Evolutionary conservation across 805 yeast genomes (phyloP), one percentile per base, ranked within the genome.

Genomic region (Metschnikowia orientalis): DNA sequence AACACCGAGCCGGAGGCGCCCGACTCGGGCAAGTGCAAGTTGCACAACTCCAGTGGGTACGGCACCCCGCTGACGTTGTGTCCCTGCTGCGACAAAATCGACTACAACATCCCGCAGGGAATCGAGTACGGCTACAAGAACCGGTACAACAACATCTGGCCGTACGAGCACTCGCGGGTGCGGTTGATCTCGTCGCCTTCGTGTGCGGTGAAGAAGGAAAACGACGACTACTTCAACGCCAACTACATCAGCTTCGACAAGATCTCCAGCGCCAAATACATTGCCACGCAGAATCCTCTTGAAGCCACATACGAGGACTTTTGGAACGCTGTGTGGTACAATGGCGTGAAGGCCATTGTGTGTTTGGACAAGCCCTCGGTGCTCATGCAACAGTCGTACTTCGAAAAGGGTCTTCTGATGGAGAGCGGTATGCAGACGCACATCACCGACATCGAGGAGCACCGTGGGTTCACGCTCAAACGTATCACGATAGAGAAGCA

Each of bases 91-190:
- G 71, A 67, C 38, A 50, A 53, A 4, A 65, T 58, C 28, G 48
- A 48, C 14, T 67, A 64, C 37, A 54, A 56, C 30, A 50, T 67
- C 11, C 72, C 73, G 1, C 48, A 54, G 33, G 96, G 95, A 5
- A 78, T 88, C 25, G 95, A 87, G 56, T 68, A 78, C 26, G 90
- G 94, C 16, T 57, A 71, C 33, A 88, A 88, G 51, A 87, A 89
- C 56, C 62, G 97, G 39, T 89, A 89, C 63, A 82, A 84, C 48
- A 95, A 89, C 54, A 84, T 89, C 26, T 81, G 83, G 50, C 88
- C 95, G 4, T 89, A 75, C 57, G 94, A 85, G 51, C 90, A 84
- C 49, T 74, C 94, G 4, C 67, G 96, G 37, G 96, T 90, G 8
- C 74, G 73, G 38, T 61, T 85, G 19, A 43, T 43, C 18, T 42